Evolutionary conservation across 164 flowering plant species (phyloP), one percentile per base, ranked within the genome.

Genomic region (Malania oleifera): DNA sequence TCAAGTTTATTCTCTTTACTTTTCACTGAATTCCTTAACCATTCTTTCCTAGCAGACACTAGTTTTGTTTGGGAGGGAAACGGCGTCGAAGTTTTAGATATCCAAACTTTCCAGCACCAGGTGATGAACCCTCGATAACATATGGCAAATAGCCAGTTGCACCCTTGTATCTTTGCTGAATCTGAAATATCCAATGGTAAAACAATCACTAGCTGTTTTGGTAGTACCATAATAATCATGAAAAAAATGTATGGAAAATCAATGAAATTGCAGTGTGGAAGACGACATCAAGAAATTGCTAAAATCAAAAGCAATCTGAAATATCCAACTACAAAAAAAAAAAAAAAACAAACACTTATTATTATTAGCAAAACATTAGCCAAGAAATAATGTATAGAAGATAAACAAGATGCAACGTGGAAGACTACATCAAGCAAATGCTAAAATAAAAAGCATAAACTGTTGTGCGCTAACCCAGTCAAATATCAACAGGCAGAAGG

Each of bases 101-200:
- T 10, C 99, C 99, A 48, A 93, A 93, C 64, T 67, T 93, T 19
- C 96, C 96, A 14, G 99, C 97, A 35, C 99, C 99, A 9, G 97
- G 99, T 1, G 99, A 93, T 13, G 99, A 93, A 37, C 99, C 99
- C 59, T 93, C 99, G 52, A 90, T 84, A 46, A 90, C 20, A 61
- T 75, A 76, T 5, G 99, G 96, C 77, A 77, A 35, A 64, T 84
- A 85, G 7, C 97, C 96, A 0, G 97, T 93, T 13, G 95, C 97
- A 25, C 50, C 77, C 74, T 82, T 83, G 80, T 90, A 88, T 66
- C 74, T 80, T 68, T 80, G 86, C 72, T 84, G 92, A 73, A 90
- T 80, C 99, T 93, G 92, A 29, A 53, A 24, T 43, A 23, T 17
- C 18, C 10, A 34, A 7, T 7, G 38, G 7, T 34, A 1, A 34